Conservation (phyloP, 768 basidiomycete species). For the Pisolithus albus region DNA sequence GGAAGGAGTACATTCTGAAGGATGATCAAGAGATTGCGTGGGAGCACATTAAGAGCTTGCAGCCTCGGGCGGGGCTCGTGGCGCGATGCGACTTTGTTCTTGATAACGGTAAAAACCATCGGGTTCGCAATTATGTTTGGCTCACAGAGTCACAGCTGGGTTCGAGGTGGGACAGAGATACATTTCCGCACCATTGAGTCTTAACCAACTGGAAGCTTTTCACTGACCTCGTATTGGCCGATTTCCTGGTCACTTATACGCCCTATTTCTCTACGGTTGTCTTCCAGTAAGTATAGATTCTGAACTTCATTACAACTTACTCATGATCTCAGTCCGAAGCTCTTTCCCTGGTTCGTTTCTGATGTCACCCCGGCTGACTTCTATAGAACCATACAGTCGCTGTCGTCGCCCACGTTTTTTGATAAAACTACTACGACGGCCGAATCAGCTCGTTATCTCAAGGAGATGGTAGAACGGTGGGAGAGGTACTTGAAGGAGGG, state of each 20-base stretch:
- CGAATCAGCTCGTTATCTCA: slow-evolving; percentile 37
- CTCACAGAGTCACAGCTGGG: slow-evolving; percentile 49
- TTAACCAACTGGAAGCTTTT: slow-evolving; percentile 52
- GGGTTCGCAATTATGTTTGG: background rate
- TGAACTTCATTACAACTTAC: slow-evolving; percentile 6
- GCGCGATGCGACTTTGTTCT: slow-evolving; percentile 75
- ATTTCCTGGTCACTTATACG: slow-evolving; percentile 87
- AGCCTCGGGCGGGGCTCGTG: slow-evolving; percentile 27
- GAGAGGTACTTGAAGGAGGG: slow-evolving; percentile 59
- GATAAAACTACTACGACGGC: slow-evolving; percentile 17
- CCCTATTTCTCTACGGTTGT: slow-evolving; percentile 75
- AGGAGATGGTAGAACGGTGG: slow-evolving; percentile 66
- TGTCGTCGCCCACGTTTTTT: slow-evolving; percentile 61
- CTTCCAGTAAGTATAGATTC: slow-evolving; percentile 68
- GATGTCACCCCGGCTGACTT: slow-evolving; percentile 91
- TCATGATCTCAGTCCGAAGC: slow-evolving; percentile 60
- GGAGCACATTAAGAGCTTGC: slow-evolving; percentile 56
- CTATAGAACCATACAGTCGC: slow-evolving; percentile 42
- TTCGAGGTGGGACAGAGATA: slow-evolving; percentile 59
- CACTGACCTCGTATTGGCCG: slow-evolving; percentile 89
- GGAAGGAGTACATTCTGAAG: slow-evolving; percentile 73
- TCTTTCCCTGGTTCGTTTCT: slow-evolving; percentile 96
- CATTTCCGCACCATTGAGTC: background rate
- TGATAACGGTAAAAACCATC: slow-evolving; percentile 64
- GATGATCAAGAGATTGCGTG: slow-evolving; percentile 78